Base-by-base conservation (phyloP, 768 basidiomycete species). In the Termitomyces sp. region DNA sequence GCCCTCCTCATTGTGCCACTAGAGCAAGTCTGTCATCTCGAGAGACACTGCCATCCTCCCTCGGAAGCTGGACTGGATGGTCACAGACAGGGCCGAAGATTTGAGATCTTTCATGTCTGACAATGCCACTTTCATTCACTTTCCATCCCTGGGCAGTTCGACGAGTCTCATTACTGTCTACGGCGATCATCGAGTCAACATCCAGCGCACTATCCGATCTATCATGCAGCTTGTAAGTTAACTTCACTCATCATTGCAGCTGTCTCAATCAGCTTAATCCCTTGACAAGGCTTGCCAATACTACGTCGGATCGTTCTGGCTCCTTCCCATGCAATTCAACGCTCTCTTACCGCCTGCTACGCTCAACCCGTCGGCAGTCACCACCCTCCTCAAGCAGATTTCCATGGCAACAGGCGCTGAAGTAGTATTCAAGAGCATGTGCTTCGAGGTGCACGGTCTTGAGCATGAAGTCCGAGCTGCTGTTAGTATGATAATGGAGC, bases 21-120 rank as follows among this genome's bases (percentile, higher is more conserved):
- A 98, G 96, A 89, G 87, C 70, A 94, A 96, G 72, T 82, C 85
- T 51, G 85, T 97, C 61, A 88, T 97, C 60, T 96, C 96, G 8
- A 81, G 94, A 62, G 96, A 99, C 71, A 94, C 93, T 15, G 92
- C 94, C 5, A 91, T 98, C 59, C 83, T 97, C 29, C 96, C 96
- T 60, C 89, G 96, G 64, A 99, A 99, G 73, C 81, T 99, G 63
- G 96, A 99, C 69, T 98, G 96, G 96, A 90, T 99, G 86, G 86
- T 97, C 58, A 92, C 91, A n/a, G 94, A 99, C 73, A 87, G 92
- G n/a, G 79, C 90, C 11, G 96, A 98, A 34, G 96, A 98, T 64
- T 79, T 99, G 69, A 94, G 88, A 74, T 81, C 87, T 5, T 85
- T 95, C 71, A 98, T 97, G 95, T 87, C 85, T 67, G 96, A 99